Evolutionary conservation across 768 basidiomycete species (phyloP).

Genomic region (Pholiota molesta): DNA sequence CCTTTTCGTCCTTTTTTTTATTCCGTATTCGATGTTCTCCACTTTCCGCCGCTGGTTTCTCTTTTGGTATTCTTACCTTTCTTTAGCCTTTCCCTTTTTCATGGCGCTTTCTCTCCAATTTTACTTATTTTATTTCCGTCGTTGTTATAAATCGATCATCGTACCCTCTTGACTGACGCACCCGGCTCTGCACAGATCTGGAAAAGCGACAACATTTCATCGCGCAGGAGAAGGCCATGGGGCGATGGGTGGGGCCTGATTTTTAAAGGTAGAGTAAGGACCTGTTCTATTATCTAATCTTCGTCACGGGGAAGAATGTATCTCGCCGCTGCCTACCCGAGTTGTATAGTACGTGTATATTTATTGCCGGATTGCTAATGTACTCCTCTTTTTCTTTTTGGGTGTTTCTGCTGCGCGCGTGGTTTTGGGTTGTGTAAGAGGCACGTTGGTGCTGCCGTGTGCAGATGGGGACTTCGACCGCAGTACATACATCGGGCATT

Average conservation of each 20-base stretch:
- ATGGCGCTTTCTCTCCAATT: no score
- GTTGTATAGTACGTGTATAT: neutral
- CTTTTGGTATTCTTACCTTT: neutral
- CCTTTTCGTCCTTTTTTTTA: neutral
- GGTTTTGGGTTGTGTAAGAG: no score
- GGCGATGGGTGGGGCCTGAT: conserved; percentile 5
- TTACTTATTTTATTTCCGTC: conserved; percentile 47
- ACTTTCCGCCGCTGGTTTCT: no score
- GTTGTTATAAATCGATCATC: conserved; percentile 17
- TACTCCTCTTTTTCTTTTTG: neutral
- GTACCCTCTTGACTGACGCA: neutral
- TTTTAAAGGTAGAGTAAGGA: neutral
- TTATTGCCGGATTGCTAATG: neutral
- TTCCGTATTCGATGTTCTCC: no score
- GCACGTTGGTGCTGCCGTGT: no score
- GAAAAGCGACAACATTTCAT: conserved; percentile 62
- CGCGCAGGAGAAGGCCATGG: conserved; percentile 28
- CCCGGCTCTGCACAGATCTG: conserved; percentile 44
- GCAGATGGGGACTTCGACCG: no score
- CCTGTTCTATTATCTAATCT: neutral
- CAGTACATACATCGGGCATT: no score
- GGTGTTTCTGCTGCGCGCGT: neutral
- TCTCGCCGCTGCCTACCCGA: no score
- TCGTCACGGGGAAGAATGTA: neutral
- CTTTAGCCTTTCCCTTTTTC: conserved; percentile 35